A percentile compares a stretch with the other conserved stretches of the same genome.
These are phyloP conservation scores for Claviceps cyperi DNA, from an alignment of 2,329 filamentous ascomycete genomes.

Conservation along the genomic window DNA sequence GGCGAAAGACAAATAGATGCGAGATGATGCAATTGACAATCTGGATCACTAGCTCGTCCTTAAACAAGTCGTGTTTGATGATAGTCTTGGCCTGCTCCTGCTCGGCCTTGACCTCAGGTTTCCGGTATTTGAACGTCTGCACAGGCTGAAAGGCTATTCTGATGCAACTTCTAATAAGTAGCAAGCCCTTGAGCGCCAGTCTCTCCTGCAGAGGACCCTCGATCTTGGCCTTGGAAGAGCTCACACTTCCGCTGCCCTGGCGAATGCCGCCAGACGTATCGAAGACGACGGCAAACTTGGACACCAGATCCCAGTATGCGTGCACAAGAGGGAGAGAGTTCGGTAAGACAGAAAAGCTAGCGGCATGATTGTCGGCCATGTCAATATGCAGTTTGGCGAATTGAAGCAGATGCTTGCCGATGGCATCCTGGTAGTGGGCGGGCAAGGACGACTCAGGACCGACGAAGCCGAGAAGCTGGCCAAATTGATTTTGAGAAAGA, in stretches of 20 bases:
- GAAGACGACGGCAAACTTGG: constrained; percentile 62
- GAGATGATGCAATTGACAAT: constrained; percentile 77
- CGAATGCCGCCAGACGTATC: constrained; percentile 44
- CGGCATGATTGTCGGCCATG: constrained; percentile 66
- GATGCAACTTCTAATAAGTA: constrained; percentile 69
- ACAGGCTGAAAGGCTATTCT: constrained; percentile 71
- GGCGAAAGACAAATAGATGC: constrained; percentile 75
- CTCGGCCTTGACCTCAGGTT: constrained; percentile 60
- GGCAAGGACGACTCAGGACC: constrained; percentile 40
- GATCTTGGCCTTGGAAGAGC: constrained; percentile 32
- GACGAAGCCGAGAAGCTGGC: constrained; percentile 54
- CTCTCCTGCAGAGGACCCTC: constrained; percentile 59
- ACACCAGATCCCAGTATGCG: constrained; percentile 74
- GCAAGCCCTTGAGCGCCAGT: constrained; percentile 67
- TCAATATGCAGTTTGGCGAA: constrained; percentile 83
- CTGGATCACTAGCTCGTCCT: constrained; percentile 59
- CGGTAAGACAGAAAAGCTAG: constrained; percentile 70
- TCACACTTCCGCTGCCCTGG: constrained; percentile 24
- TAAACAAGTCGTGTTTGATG: constrained; percentile 62
- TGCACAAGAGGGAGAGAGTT: constrained; percentile 63
- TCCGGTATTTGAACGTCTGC: constrained; percentile 73
- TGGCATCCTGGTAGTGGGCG: constrained; percentile 38
- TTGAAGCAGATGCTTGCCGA: constrained; percentile 82
- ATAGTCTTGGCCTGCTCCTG: constrained; percentile 53
- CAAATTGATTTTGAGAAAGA: constrained; percentile 62